Base-by-base conservation (phyloP, 768 basidiomycete species). In the Lenzites betulinus region DNA sequence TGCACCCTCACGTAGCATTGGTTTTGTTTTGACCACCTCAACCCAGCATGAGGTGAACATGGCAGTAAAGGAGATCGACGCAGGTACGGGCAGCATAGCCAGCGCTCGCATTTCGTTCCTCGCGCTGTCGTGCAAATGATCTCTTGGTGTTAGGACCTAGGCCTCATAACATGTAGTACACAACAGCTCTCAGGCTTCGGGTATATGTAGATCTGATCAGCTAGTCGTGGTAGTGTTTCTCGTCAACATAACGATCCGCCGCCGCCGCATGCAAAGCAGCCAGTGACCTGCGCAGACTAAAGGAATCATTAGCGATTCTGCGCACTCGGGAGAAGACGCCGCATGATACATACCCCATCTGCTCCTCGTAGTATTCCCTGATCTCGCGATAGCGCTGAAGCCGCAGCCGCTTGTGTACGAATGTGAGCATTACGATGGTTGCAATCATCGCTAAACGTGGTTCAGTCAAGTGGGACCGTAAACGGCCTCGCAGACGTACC, bases 341-440 rank as follows among this genome's bases (percentile, higher is more conserved):
- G 39, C 66, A 11, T 8, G 47, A 18, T 0, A 39, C 66, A 11
- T 35, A 74, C 73, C 64, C 70, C 35, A 79, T 70, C 64, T 83
- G 83, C 63, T 84, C 81, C 25, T 76, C 67, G 58, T 81, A 83
- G 64, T 83, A 83, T 42, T 81, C 78, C 41, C 76, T 70, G 33
- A 83, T 60, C 60, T 78, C 77, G 44, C 74, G 74, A 51, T 78
- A 77, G 5, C 72, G 72, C 7, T 62, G 62, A 7, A 74, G 68
- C 13, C 77, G 78, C 49, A 77, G 73, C 9, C 79, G 75, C 28
- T 75, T 77, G 66, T 83, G 77, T 11, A 80, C 51, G 12, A 81
- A 60, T 2, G 73, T 74, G 23, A 83, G 74, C 25, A 74, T 64
- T 7, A 75, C 51, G 53, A 76, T 75, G 0, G 73, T 76, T 12